Percentiles rank a stretch among this genome's conserved stretches.
Evolutionary conservation across 192 early-diverging fungal genomes (phyloP).

Genomic region (Coemansia sp.): DNA sequence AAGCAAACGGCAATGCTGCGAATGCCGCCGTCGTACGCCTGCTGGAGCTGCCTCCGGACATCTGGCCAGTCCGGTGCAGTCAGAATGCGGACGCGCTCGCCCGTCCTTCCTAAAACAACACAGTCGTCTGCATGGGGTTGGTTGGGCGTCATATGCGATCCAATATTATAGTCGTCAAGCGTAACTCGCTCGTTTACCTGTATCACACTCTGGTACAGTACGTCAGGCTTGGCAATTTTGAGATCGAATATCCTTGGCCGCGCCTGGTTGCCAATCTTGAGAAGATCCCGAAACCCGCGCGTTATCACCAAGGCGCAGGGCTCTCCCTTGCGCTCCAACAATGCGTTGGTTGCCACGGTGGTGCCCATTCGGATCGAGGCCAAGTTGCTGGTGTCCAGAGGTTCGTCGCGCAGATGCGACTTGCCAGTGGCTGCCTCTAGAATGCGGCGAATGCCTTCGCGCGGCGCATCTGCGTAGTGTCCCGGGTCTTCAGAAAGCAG

Average conservation of each 20-base stretch:
- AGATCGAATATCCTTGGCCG: conserved; percentile 95
- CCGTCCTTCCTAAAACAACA: conserved; percentile 73
- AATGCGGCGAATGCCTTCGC: conserved; percentile 91
- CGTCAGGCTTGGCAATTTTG: conserved; percentile 79
- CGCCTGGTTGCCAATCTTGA: conserved; percentile 86
- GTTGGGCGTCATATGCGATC: conserved; percentile 1
- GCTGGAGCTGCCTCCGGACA: conserved; percentile 62
- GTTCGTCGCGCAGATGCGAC: conserved; percentile 63
- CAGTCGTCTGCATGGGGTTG: conserved; percentile 11
- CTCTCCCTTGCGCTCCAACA: conserved; percentile 86
- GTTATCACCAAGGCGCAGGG: conserved; percentile 85
- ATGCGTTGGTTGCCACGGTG: conserved; percentile 95
- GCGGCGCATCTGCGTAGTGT: conserved; percentile 88
- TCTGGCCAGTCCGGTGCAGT: conserved; percentile 59
- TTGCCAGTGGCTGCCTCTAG: conserved; percentile 76
- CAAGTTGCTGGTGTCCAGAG: conserved; percentile 70
- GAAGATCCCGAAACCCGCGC: conserved; percentile 84
- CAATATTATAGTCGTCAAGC: conserved; percentile 73
- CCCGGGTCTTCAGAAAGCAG: conserved; percentile 88
- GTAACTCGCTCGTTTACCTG: conserved; percentile 90
- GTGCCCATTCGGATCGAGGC: conserved; percentile 93
- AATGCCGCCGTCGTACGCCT: conserved; percentile 69
- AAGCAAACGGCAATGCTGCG: conserved; percentile 89
- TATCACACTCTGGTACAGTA: conserved; percentile 75
- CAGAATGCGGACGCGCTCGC: conserved; percentile 80